Base-by-base conservation (phyloP, 495 filamentous ascomycete genomes). In the Aspergillus biplanus region DNA sequence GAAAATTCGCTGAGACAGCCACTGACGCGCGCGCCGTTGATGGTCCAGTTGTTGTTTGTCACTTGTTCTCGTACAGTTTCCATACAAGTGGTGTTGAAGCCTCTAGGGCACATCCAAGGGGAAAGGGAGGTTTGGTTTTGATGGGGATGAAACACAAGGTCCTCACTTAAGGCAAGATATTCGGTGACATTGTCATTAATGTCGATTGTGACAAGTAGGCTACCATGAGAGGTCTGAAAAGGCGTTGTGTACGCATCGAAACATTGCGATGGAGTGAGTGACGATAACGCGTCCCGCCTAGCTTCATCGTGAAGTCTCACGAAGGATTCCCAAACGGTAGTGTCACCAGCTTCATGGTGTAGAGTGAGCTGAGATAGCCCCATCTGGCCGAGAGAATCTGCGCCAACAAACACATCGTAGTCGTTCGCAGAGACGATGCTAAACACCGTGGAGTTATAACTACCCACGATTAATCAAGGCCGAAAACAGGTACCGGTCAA, bases 371-470 rank as follows among this genome's bases (percentile, higher is more conserved):
- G 11, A 11, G 32, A 13, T 7, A 48, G n/a, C 0, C 2, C 0
- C 18, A 6, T 42, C 46, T 15, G 48, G 2, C 21, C 59, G 34
- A 47, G 59, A 11, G 59, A 33, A 18, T 21, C 31, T 1, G 32
- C 18, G 7, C 49, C 59, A 31, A 46, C 59, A 18, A 54, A 61
- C 6, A 54, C 32, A 31, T 53, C 33, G 35, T 61, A 61, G 12
- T 27, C 34, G 13, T 61, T 54, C 7, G 59, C 59, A n/a, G 59
- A 44, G 2, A 27, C 39, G 15, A 52, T 47, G 15, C 18, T 44
- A 39, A 61, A 61, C 5, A 61, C 27, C 0, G 59, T 61, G 7
- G 59, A 54, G 32, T 61, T 61, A 33, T 61, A 61, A 50, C 47
- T 50, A 7, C 13, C 59, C 55, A 5, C 21, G n/a, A 18, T 32